phyloP scores from a whole-genome alignment of 2,329 filamentous ascomycete species.

The Blumeria hordei region DNA sequence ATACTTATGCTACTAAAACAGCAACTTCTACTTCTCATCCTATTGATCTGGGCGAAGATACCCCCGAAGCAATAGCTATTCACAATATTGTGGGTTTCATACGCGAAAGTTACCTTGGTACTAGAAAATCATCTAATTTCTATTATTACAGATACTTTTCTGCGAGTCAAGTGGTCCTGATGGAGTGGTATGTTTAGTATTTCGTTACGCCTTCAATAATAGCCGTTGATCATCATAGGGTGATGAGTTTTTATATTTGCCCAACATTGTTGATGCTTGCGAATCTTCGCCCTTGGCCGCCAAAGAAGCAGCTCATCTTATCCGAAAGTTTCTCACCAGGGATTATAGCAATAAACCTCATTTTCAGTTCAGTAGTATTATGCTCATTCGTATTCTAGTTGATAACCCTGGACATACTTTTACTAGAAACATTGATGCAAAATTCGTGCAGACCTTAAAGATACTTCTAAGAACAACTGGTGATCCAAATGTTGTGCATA shows the following conservation, averaged over 20 bases:
- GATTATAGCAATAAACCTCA: conserved; percentile 41
- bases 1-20: not conserved
- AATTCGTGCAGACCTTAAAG: conserved; percentile 56
- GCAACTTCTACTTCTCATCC: conserved; percentile 5
- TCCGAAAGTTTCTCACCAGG: conserved; percentile 60
- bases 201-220: not conserved
- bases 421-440: conserved; percentile 70
- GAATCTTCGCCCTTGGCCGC: conserved; percentile 79
- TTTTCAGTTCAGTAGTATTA: conserved; percentile 85
- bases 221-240: conserved; percentile 23
- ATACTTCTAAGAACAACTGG: conserved; percentile 44
- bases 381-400: conserved; percentile 75
- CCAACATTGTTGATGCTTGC: conserved; percentile 79
- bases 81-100: conserved; percentile 35
- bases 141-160: conserved; percentile 39
- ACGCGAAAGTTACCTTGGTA: not conserved
- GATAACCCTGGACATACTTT: conserved; percentile 84
- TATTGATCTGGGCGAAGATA: conserved; percentile 21
- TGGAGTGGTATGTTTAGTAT: conserved; percentile 22
- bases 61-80: conserved; percentile 40
- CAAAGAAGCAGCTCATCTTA: conserved; percentile 51
- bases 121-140: conserved; percentile 1
- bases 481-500: conserved; percentile 59
- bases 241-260: conserved; percentile 80
- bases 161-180: conserved; percentile 49